A percentile compares a stretch with the other conserved stretches of the same genome.
These are phyloP conservation scores for Samsoniella hepiali DNA, from an alignment of 2,329 filamentous ascomycete genomes.

Conservation along the genomic window DNA sequence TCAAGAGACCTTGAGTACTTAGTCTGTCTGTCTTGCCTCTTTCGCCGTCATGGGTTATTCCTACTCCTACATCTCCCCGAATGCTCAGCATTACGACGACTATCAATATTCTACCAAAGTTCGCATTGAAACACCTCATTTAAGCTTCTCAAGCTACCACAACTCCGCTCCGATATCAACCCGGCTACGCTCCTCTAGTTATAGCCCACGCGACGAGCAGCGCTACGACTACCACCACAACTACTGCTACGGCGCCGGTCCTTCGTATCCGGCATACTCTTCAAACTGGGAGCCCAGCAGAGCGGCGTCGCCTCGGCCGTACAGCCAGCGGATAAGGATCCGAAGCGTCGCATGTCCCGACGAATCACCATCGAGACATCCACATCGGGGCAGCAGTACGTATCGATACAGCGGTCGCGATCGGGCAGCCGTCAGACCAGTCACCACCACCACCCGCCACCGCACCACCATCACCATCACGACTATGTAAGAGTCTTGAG, in stretches of 20 bases:
- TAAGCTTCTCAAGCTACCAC: not conserved
- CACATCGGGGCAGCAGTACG: slow-evolving; percentile 35
- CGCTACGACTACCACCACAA: not conserved
- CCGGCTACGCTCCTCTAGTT: not conserved
- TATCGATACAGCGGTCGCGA: slow-evolving; percentile 39
- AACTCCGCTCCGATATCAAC: not conserved
- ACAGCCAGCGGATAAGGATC: slow-evolving; percentile 5
- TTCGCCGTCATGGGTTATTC: not conserved
- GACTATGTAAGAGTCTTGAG: slow-evolving; percentile 36
- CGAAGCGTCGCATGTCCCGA: slow-evolving; percentile 31
- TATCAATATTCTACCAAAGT: not conserved
- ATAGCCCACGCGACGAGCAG: not conserved
- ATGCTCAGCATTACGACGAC: not conserved
- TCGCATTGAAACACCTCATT: not conserved
- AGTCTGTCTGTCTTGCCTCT: not conserved
- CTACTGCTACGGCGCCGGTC: slow-evolving; percentile 10
- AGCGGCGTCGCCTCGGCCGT: slow-evolving; percentile 17
- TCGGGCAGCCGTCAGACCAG: slow-evolving; percentile 28
- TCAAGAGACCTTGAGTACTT: not conserved
- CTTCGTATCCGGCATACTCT: slow-evolving; percentile 13
- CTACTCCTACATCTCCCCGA: not conserved
- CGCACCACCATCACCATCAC: slow-evolving; percentile 30
- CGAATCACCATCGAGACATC: slow-evolving; percentile 37
- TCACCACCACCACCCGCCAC: slow-evolving; percentile 29
- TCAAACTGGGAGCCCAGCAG: slow-evolving; percentile 20